phyloP scores from a whole-genome alignment of 768 basidiomycete species.

The Sporobolomyces pararoseus region DNA sequence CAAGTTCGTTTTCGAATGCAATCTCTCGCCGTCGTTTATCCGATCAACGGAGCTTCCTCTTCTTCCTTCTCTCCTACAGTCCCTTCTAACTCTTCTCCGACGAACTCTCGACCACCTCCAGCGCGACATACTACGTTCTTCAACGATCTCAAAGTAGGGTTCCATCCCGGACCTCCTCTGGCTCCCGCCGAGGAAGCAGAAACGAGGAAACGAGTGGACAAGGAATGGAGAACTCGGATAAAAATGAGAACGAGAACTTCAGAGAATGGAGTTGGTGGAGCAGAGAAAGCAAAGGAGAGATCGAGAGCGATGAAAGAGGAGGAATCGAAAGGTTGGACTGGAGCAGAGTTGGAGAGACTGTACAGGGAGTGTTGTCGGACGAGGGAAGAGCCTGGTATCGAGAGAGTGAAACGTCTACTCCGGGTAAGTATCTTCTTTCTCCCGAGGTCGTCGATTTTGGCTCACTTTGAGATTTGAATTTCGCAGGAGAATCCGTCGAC shows the following conservation, averaged over 20 bases:
- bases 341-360: constrained; percentile 72
- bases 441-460: too few species aligned
- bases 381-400: constrained; percentile 49
- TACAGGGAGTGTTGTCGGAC: constrained; percentile 47
- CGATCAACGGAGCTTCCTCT: constrained; percentile 11
- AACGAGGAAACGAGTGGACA: constrained; percentile 62
- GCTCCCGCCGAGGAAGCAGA: constrained; percentile 75
- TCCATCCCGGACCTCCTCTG: constrained; percentile 45
- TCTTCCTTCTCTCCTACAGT: constrained; percentile 59
- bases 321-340: constrained; percentile 60
- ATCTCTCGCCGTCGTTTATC: constrained; percentile 1
- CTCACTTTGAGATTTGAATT: constrained; percentile 50
- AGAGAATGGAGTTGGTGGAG: constrained; percentile 37
- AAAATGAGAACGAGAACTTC: constrained; percentile 54
- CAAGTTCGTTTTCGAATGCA: constrained; percentile 14
- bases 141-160: constrained; percentile 17
- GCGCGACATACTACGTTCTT: constrained; percentile 51
- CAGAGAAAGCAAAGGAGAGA: constrained; percentile 67
- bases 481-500: constrained; percentile 47
- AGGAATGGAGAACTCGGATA: constrained; percentile 9
- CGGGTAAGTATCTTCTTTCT: constrained; percentile 25
- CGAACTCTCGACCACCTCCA: constrained; percentile 73
- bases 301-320: constrained; percentile 68
- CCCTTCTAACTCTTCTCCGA: constrained; percentile 85
- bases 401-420: constrained; percentile 32